A percentile compares a stretch with the other conserved stretches of the same genome.
These are phyloP conservation scores for Colletotrichum phormii DNA, from an alignment of 2,329 filamentous ascomycete species.

Conservation along the genomic window DNA sequence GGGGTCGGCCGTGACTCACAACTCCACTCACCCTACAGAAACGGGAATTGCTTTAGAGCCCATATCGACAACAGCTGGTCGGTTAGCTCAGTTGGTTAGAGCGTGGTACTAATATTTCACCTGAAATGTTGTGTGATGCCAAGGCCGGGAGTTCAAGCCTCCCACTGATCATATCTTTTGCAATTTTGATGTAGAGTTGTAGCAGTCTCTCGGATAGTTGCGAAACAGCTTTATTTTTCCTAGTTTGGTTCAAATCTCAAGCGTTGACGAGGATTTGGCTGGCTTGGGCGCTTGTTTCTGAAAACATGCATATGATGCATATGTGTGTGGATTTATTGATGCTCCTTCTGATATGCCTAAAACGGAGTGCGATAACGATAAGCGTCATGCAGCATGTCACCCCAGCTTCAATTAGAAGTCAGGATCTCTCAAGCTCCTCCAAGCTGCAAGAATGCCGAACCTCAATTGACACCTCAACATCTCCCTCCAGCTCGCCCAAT, in stretches of 20 bases:
- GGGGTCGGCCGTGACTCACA: slow-evolving; percentile 6
- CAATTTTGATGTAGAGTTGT: no score
- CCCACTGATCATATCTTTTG: slow-evolving; percentile 32
- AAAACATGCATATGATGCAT: background rate
- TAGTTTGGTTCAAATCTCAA: no score
- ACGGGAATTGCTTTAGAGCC: no score
- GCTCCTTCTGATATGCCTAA: background rate
- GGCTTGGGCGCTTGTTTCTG: background rate
- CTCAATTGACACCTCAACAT: no score
- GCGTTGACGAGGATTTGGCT: background rate
- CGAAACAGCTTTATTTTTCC: no score
- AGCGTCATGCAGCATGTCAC: background rate
- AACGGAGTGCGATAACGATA: background rate
- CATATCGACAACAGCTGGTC: background rate
- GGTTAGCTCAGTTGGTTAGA: slow-evolving; percentile 38
- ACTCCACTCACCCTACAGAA: background rate
- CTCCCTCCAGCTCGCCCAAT: background rate
- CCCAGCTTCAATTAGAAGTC: background rate
- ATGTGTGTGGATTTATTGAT: no score
- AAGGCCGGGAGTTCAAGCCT: slow-evolving; percentile 37
- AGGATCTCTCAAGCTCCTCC: background rate
- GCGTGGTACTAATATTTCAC: slow-evolving; percentile 36
- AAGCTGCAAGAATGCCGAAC: background rate
- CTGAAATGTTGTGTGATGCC: slow-evolving; percentile 30
- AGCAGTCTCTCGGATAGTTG: no score